Evolutionary conservation across 108 stramenopile species (phyloP).

Genomic region (Hondaea fermentalgiana): DNA sequence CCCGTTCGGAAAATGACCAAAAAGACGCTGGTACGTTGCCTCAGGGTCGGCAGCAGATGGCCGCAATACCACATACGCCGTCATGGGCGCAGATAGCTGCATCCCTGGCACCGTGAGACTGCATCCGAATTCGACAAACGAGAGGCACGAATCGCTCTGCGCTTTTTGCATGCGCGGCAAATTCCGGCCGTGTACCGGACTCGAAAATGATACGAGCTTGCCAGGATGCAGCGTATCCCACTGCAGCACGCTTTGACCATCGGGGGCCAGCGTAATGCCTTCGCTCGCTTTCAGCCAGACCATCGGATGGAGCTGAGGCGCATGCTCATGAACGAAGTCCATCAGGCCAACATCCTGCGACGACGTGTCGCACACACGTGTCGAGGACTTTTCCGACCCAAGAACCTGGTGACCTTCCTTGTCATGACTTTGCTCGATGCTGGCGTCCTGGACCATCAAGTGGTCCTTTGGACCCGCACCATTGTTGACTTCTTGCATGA

Average conservation of each 20-base stretch:
- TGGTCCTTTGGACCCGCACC: not conserved
- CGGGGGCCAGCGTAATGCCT: not conserved
- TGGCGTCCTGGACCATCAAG: no score
- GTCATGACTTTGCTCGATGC: no score
- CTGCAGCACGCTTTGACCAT: not conserved
- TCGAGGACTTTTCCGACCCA: no score
- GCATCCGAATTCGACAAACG: not conserved
- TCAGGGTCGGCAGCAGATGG: not conserved
- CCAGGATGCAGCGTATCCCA: not conserved
- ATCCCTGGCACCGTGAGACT: not conserved
- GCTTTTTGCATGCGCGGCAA: not conserved
- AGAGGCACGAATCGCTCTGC: not conserved
- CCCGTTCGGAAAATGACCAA: constrained; percentile 12
- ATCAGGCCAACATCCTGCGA: no score
- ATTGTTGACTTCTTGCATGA: not conserved
- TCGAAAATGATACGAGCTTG: not conserved
- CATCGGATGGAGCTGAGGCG: not conserved
- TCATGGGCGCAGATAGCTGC: not conserved
- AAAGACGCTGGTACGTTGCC: not conserved
- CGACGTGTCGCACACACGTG: no score
- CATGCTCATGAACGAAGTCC: no score
- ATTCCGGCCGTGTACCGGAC: not conserved
- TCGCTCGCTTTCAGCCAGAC: not conserved
- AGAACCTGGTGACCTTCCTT: no score
- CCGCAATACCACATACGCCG: not conserved